Evolutionary conservation across 2,329 filamentous ascomycete species (phyloP), one percentile per base, ranked within the genome.

Genomic region (Sclerotinia subarctica): DNA sequence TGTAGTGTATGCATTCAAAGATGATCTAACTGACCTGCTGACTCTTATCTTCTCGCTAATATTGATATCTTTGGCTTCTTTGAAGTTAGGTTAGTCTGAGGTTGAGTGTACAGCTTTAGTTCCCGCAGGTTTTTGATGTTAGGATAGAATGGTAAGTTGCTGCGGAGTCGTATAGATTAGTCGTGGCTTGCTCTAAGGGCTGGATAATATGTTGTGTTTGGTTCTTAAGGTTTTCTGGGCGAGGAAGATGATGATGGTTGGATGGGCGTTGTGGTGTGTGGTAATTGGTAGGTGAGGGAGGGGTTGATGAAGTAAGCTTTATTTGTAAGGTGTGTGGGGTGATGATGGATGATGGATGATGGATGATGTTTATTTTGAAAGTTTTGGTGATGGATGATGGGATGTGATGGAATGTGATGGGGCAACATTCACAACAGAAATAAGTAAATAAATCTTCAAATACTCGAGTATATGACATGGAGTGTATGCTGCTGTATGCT

Each of bases 71-170:
- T 38, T 56, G 53, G 19, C 19, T 38, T 56, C 29, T 56, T 56
- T 56, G 29, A 38, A 56, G 32, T 38, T 35, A 54, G 35, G 10
- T 38, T 42, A 42, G 19, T 56, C 53, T 38, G 29, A 21, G 21
- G 53, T 35, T 56, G 53, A 56, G 53, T 15, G 53, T 56, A 56
- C 29, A 56, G n/a, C 29, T n/a, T 56, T 56, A 56, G 53, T 35
- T 56, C 32, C 53, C 29, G 29, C 15, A 17, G 38, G 38, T 17
- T 54, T 32, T 32, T 7, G 52, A 42, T 42, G 38, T 42, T 42
- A 15, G 38, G 11, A 15, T 35, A 29, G 52, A 54, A 19, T 54
- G 7, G 52, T 21, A 35, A 35, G 29, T 54, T 54, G 52, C 52
- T 54, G 32, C 17, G 52, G 19, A 54, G 52, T 54, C 52, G 53